Base-by-base conservation (phyloP, 2,329 filamentous ascomycete species). In the Tolypocladium sp. region DNA sequence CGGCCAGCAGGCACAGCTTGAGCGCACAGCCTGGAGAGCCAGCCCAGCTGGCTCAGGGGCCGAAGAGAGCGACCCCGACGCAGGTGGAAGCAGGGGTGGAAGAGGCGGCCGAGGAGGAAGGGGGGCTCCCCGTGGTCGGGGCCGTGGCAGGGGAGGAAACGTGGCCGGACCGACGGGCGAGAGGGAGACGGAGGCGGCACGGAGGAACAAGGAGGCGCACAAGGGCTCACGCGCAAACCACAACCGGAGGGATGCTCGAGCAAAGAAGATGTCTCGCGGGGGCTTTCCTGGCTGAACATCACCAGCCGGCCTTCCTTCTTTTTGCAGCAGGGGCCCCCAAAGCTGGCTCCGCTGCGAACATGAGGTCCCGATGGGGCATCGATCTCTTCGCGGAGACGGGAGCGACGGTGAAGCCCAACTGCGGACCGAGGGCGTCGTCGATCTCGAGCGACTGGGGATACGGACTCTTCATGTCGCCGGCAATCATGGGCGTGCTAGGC, bases 211-310 rank as follows among this genome's bases (percentile, higher is more conserved):
- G 70, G 92, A 96, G 69, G 86, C 89, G 33, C 89, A 86, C 65
- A 96, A 96, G 72, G 82, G 87, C 3, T 90, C 88, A 27, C 80
- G 88, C 61, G 92, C 91, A 38, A 96, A 96, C 69, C 92, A 96
- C 70, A 94, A 91, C 71, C 84, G 92, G 33, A 82, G 91, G 56
- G 89, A 95, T 69, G 82, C 82, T 61, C 76, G 83, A 41, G 84
- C 85, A 15, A 84, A 74, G 68, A 89, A 89, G 74, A 86, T 88
- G 83, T 82, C 82, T 17, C 78, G 84, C 33, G 76, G 74, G 22
- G 75, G 75, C 1, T 71, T 77, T 51, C 65, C 71, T 15, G 72
- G 70, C 15, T 76, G 61, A 70, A n/a, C 8, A 15, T 25, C 12
- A 46, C 30, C 41, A 49, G n/a, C 41, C n/a, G 22, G 55, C 40